Evolutionary conservation across 2,329 filamentous ascomycete species (phyloP).

Genomic region (Claviceps capensis): DNA sequence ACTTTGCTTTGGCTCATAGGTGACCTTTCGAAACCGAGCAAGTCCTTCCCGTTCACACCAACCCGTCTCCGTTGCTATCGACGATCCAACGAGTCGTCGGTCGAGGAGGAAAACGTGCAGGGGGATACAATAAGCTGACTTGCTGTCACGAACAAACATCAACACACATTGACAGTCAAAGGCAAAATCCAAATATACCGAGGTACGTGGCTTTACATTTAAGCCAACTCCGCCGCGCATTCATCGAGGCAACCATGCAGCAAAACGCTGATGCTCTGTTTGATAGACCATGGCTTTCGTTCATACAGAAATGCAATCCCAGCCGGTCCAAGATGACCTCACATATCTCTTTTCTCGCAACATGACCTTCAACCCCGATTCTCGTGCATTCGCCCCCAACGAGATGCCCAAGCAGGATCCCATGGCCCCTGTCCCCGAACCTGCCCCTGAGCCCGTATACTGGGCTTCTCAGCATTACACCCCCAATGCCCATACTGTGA

Average conservation of each 20-base stretch:
- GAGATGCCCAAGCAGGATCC: slow-evolving; percentile 18
- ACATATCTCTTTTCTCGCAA: slow-evolving; percentile 66
- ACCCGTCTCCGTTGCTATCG: neutral
- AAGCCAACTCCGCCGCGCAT: neutral
- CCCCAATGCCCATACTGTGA: slow-evolving; percentile 53
- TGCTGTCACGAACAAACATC: neutral
- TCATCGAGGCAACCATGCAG: no score
- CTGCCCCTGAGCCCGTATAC: slow-evolving; percentile 39
- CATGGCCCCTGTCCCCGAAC: slow-evolving; percentile 13
- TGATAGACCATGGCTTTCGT: slow-evolving; percentile 24
- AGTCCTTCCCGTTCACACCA: neutral
- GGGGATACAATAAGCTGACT: neutral
- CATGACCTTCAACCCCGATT: slow-evolving; percentile 46
- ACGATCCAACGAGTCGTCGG: slow-evolving; percentile 7
- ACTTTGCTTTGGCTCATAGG: slow-evolving; percentile 1
- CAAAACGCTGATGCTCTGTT: neutral
- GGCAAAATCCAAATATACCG: neutral
- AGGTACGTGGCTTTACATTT: slow-evolving; percentile 1
- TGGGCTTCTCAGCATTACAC: slow-evolving; percentile 72
- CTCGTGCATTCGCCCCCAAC: slow-evolving; percentile 11
- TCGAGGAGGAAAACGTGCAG: neutral
- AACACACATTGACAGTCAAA: neutral
- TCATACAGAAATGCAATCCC: slow-evolving; percentile 13
- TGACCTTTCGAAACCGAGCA: slow-evolving; percentile 1
- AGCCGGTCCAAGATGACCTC: slow-evolving; percentile 67